phyloP scores from a whole-genome alignment of 345 rosid genomes.

The Excoecaria agallocha region DNA sequence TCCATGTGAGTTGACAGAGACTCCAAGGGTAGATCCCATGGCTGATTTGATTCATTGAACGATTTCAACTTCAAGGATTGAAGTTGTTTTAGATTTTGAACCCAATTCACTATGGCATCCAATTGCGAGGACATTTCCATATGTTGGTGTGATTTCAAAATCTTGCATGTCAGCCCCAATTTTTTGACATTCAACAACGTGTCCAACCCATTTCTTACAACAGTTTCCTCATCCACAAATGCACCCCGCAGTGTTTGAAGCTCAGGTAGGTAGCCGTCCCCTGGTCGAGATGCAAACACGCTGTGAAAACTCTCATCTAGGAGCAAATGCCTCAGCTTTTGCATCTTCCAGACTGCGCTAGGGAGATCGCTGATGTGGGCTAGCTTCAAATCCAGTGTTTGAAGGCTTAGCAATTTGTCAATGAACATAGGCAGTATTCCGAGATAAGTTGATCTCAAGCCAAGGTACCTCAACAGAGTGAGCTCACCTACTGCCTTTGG shows the following conservation, averaged over 20 bases:
- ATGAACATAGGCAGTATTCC: not conserved
- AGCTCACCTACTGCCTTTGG: not conserved
- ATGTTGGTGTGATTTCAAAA: not conserved
- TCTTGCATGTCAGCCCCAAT: not conserved
- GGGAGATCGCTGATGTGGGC: not conserved
- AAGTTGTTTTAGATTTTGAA: not conserved
- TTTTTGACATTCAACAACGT: not conserved
- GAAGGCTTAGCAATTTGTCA: not conserved
- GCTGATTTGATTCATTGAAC: not conserved
- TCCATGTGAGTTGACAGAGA: not conserved
- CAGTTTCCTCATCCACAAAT: not conserved
- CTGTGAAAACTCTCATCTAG: not conserved
- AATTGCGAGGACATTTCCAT: no score
- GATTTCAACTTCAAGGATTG: not conserved
- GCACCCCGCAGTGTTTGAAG: constrained; percentile 3
- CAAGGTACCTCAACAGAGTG: constrained; percentile 5
- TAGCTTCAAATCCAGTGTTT: not conserved
- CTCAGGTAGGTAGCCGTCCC: not conserved
- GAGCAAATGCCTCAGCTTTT: not conserved
- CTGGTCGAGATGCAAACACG: not conserved
- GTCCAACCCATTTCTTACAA: not conserved
- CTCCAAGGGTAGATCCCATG: not conserved
- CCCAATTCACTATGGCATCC: not conserved
- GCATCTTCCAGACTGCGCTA: not conserved
- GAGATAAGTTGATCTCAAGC: constrained; percentile 9